Percentiles rank a stretch among this genome's conserved stretches.
These are phyloP conservation scores for Austroboletus novae-zelandiae DNA, from an alignment of 1,284 basidiomycete genomes.

Conservation along the genomic window DNA sequence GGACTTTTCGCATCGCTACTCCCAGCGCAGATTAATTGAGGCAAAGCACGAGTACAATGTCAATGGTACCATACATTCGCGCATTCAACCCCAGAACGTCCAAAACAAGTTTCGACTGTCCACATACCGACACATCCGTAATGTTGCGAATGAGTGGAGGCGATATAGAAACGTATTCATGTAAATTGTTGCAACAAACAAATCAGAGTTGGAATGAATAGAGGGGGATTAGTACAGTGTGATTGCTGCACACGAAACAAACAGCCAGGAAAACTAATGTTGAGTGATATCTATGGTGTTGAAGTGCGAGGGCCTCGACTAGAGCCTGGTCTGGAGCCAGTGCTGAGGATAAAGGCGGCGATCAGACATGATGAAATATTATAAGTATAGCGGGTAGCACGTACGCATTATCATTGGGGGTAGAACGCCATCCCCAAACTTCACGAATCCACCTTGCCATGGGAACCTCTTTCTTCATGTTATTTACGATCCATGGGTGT, in stretches of 20 bases:
- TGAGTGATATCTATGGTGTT: slow-evolving; percentile 22
- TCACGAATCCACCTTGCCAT: slow-evolving; percentile 90
- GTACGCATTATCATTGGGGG: slow-evolving; percentile 29
- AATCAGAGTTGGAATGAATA: slow-evolving; percentile 7
- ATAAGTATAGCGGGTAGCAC: background rate
- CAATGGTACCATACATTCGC: background rate
- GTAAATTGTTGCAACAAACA: slow-evolving; percentile 20
- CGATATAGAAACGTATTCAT: slow-evolving; percentile 16
- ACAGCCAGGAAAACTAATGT: slow-evolving; percentile 2
- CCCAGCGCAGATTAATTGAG: background rate
- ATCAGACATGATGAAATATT: background rate
- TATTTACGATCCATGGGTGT: slow-evolving; percentile 85
- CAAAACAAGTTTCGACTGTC: slow-evolving; percentile 14
- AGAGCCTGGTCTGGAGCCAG: slow-evolving; percentile 40
- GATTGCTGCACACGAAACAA: slow-evolving; percentile 19
- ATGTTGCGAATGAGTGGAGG: slow-evolving; percentile 8
- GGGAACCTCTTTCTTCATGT: slow-evolving; percentile 81
- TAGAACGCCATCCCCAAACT: slow-evolving; percentile 77
- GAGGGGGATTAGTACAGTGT: slow-evolving; percentile 21
- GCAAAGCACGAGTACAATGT: background rate
- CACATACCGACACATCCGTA: slow-evolving; percentile 18
- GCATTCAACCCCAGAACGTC: slow-evolving; percentile 1
- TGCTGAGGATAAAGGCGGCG: slow-evolving; percentile 5
- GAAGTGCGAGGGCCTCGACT: slow-evolving; percentile 33
- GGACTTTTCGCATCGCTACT: too few species aligned